Evolutionary conservation across 495 filamentous ascomycete species (phyloP).

Genomic region (Xylaria bambusicola): DNA sequence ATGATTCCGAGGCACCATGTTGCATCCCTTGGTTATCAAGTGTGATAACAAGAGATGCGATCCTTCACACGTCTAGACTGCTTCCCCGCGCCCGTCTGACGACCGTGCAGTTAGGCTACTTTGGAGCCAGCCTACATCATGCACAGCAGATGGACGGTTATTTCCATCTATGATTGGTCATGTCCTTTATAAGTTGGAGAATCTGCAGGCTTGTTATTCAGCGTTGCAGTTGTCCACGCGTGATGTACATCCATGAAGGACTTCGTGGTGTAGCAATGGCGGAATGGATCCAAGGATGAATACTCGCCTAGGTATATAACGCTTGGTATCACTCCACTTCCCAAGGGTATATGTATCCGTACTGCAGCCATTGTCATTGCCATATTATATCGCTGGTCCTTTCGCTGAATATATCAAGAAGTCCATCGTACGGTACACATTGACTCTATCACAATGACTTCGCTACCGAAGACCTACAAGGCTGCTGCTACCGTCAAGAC

Average conservation of each 20-base stretch:
- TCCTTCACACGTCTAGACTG: background rate
- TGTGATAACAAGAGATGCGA: background rate
- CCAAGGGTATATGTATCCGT: background rate
- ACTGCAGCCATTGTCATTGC: background rate
- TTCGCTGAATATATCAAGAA: no score
- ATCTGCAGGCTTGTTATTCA: slow-evolving; percentile 1
- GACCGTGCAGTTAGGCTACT: background rate
- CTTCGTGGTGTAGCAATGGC: background rate
- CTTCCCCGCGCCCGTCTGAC: background rate
- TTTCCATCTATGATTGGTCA: background rate
- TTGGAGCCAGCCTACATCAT: background rate
- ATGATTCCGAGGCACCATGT: no score
- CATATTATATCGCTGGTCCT: background rate
- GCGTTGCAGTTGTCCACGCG: no score
- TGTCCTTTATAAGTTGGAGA: background rate
- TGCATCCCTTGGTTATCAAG: no score
- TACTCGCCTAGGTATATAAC: slow-evolving; percentile 7
- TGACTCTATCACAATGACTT: slow-evolving; percentile 26
- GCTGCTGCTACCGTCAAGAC: slow-evolving; percentile 46
- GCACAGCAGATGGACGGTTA: background rate
- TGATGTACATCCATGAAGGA: no score
- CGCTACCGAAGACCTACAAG: slow-evolving; percentile 54
- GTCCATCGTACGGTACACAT: no score
- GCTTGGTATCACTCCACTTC: background rate
- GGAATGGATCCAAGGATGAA: no score